Evolutionary conservation across 108 stramenopile genomes (phyloP).

Genomic region (Skeletonema tropicum): DNA sequence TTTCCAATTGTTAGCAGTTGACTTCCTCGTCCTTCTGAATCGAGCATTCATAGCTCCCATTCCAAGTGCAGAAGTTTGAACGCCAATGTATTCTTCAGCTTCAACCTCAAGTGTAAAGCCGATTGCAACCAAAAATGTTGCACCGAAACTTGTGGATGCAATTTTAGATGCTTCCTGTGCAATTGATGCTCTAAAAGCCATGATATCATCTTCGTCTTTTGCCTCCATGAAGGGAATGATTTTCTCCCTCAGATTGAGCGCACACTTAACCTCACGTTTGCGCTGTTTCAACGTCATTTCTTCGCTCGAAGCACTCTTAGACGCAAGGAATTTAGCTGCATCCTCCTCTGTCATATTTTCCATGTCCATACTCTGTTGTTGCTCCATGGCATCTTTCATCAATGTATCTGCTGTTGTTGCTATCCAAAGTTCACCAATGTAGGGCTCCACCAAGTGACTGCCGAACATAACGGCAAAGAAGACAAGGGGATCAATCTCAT

Average conservation of each 20-base stretch:
- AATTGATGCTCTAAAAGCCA: constrained; percentile 34
- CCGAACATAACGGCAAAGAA: constrained; percentile 94
- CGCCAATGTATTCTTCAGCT: constrained; percentile 79
- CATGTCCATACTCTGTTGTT: constrained; percentile 45
- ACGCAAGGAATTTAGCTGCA: constrained; percentile 40
- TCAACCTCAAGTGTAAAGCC: constrained; percentile 77
- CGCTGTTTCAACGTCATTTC: constrained; percentile 66
- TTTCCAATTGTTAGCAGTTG: constrained; percentile 58
- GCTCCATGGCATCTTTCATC: constrained; percentile 72
- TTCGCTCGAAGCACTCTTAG: constrained; percentile 26
- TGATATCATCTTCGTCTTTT: constrained; percentile 51
- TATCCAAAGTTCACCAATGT: constrained; percentile 89
- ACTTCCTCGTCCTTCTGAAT: constrained; percentile 61
- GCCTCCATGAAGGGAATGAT: constrained; percentile 67
- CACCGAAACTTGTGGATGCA: constrained; percentile 74
- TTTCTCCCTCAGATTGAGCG: constrained; percentile 65
- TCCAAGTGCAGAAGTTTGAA: constrained; percentile 70
- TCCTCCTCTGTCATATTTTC: constrained; percentile 63
- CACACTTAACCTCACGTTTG: constrained; percentile 77
- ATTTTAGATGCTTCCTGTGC: constrained; percentile 75
- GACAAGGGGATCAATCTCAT: constrained; percentile 81
- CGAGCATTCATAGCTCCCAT: constrained; percentile 60
- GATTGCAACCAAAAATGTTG: constrained; percentile 74
- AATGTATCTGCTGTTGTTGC: constrained; percentile 78
- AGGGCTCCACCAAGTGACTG: constrained; percentile 77